phyloP scores from a whole-genome alignment of 164 flowering plant species.

The Piper longum region DNA sequence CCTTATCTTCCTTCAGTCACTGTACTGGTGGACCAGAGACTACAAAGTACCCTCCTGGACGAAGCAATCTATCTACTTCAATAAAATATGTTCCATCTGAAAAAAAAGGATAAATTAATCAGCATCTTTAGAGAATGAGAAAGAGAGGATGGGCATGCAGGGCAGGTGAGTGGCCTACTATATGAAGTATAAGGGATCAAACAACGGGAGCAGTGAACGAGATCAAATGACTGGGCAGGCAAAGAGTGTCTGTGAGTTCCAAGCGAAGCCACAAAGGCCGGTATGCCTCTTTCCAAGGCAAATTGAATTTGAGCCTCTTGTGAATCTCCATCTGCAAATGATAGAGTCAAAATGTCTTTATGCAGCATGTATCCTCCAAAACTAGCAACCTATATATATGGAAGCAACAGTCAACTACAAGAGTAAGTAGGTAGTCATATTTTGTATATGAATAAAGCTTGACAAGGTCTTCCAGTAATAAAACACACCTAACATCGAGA shows the following conservation, averaged over 20 bases:
- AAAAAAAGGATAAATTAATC: slow-evolving; percentile 2
- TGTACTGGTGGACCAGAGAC: slow-evolving; percentile 98
- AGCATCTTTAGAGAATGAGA: background rate
- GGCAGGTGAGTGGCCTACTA: slow-evolving; percentile 41
- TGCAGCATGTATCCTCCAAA: slow-evolving; percentile 75
- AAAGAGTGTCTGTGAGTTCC: slow-evolving; percentile 92
- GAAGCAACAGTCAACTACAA: background rate
- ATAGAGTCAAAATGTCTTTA: slow-evolving; percentile 60
- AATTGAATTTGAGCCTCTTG: slow-evolving; percentile 93
- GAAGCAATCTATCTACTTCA: slow-evolving; percentile 87
- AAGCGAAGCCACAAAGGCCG: slow-evolving; percentile 96
- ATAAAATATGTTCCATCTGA: slow-evolving; percentile 95
- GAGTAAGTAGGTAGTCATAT: no score
- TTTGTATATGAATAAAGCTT: no score
- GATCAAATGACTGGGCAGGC: slow-evolving; percentile 82
- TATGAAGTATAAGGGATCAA: slow-evolving; percentile 90
- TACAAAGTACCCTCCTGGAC: slow-evolving; percentile 88
- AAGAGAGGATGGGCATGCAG: background rate
- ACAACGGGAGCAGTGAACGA: slow-evolving; percentile 92
- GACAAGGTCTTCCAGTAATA: slow-evolving; percentile 10
- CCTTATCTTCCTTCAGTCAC: slow-evolving; percentile 93
- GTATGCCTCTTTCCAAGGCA: slow-evolving; percentile 89
- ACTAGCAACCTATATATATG: slow-evolving; percentile 78
- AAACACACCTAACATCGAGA: slow-evolving; percentile 99
- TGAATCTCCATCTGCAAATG: slow-evolving; percentile 98